phyloP scores from a whole-genome alignment of 169 alveolate genomes.

The Prorocentrum cordatum region DNA sequence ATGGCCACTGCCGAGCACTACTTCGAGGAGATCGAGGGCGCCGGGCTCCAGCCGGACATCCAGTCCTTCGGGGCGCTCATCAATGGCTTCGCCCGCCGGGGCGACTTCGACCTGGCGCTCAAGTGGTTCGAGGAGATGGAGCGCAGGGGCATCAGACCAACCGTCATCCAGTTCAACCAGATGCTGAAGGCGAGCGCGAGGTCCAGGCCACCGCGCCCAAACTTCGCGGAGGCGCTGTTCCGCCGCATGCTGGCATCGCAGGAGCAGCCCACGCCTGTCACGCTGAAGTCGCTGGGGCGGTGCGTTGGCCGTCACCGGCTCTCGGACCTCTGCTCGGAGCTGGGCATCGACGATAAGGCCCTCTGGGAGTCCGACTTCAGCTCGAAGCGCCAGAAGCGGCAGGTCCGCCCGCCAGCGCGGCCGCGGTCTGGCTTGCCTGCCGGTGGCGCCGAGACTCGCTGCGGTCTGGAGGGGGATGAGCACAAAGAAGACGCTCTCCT shows the following conservation, averaged over 20 bases:
- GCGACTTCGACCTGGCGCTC: neutral
- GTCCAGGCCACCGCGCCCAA: neutral
- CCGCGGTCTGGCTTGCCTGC: too few relatives aligned
- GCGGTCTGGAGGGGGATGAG: too few relatives aligned
- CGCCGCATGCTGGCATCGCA: neutral
- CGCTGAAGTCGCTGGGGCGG: neutral
- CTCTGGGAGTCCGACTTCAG: too few relatives aligned
- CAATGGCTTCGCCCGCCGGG: neutral
- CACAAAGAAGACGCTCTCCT: too few relatives aligned
- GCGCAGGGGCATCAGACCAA: neutral
- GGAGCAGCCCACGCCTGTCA: neutral
- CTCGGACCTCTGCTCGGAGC: neutral
- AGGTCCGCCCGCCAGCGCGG: too few relatives aligned
- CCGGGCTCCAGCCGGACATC: neutral
- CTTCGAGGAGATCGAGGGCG: neutral
- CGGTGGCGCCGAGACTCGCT: too few relatives aligned
- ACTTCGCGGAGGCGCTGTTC: neutral
- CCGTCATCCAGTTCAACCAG: neutral
- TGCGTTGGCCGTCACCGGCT: neutral
- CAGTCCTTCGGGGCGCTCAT: neutral
- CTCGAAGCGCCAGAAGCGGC: too few relatives aligned
- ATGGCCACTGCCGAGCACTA: neutral
- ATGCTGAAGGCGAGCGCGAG: neutral
- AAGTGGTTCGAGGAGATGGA: neutral
- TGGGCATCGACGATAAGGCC: neutral